A percentile compares a stretch with the other conserved stretches of the same genome.
Evolutionary conservation across 257 asterid species (phyloP).

Genomic region (Fraxinus cuspidata): DNA sequence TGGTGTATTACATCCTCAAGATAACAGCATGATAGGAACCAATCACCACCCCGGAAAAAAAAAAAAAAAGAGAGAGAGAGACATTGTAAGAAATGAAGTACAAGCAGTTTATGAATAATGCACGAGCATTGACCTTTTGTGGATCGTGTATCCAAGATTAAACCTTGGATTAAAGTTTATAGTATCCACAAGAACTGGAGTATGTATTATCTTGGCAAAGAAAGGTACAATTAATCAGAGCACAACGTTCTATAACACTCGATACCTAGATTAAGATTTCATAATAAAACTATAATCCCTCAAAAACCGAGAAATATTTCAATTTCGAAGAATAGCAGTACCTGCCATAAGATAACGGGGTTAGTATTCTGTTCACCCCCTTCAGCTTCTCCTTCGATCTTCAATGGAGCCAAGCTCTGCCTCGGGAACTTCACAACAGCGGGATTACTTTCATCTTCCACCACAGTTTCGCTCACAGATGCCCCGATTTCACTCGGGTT

Average conservation of each 20-base stretch:
- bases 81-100: neutral
- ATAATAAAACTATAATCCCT: neutral
- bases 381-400: slow-evolving; percentile 55
- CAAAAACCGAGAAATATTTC: neutral
- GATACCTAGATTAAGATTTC: neutral
- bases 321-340: slow-evolving; percentile 16
- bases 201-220: neutral
- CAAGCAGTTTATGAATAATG: neutral
- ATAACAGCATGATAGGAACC: neutral
- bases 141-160: neutral
- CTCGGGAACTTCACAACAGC: slow-evolving; percentile 44
- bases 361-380: slow-evolving; percentile 49
- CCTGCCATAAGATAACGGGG: slow-evolving; percentile 77
- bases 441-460: slow-evolving; percentile 29
- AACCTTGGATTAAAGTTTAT: neutral
- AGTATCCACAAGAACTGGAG: neutral
- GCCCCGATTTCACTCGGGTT: slow-evolving; percentile 23
- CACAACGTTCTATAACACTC: slow-evolving; percentile 11
- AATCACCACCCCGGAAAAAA: neutral
- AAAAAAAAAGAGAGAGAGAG: too few species aligned
- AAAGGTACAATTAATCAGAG: neutral
- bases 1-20: neutral
- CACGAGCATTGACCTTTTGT: neutral
- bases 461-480: slow-evolving; percentile 18
- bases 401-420: slow-evolving; percentile 45